phyloP scores from a whole-genome alignment of 148 eudicot genomes.

The Gaultheria prostrata region DNA sequence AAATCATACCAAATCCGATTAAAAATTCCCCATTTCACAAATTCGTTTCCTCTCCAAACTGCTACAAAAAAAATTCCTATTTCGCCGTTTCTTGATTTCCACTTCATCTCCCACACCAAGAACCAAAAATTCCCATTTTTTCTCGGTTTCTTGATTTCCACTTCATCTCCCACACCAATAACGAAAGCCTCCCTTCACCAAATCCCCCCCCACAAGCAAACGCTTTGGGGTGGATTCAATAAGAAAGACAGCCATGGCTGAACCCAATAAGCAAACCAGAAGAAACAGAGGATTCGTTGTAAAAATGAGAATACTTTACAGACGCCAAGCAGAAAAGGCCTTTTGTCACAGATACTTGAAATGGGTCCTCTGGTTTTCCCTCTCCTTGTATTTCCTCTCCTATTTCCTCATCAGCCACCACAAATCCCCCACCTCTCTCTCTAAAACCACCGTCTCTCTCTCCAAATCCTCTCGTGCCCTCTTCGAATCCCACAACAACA shows the following conservation, averaged over 20 bases:
- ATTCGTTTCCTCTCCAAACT: neutral
- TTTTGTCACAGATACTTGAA: slow-evolving; percentile 6
- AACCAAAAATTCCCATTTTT: too few relatives aligned
- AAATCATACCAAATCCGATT: neutral
- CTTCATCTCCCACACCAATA: slow-evolving; percentile 9
- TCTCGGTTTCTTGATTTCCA: slow-evolving; percentile 3
- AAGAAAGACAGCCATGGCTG: slow-evolving; percentile 14
- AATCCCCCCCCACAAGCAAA: neutral
- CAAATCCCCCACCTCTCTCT: slow-evolving; percentile 17
- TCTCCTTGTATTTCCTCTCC: slow-evolving; percentile 13
- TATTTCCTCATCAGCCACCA: slow-evolving; percentile 17
- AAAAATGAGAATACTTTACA: slow-evolving; percentile 39
- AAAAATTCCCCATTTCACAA: neutral
- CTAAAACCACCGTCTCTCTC: slow-evolving; percentile 12
- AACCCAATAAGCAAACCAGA: slow-evolving; percentile 13
- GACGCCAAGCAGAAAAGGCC: slow-evolving; percentile 18
- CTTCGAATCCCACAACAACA: slow-evolving; percentile 30
- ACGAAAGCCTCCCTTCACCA: slow-evolving; percentile 17
- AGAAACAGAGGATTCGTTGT: slow-evolving; percentile 40
- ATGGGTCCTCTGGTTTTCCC: slow-evolving; percentile 22
- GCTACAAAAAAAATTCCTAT: slow-evolving; percentile 17
- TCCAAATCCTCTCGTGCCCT: slow-evolving; percentile 42
- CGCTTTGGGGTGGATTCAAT: neutral
- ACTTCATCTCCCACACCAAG: slow-evolving; percentile 13
- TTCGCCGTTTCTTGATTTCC: slow-evolving; percentile 17